phyloP scores from a whole-genome alignment of 2,329 filamentous ascomycete genomes.

The Talaromyces sp. region DNA sequence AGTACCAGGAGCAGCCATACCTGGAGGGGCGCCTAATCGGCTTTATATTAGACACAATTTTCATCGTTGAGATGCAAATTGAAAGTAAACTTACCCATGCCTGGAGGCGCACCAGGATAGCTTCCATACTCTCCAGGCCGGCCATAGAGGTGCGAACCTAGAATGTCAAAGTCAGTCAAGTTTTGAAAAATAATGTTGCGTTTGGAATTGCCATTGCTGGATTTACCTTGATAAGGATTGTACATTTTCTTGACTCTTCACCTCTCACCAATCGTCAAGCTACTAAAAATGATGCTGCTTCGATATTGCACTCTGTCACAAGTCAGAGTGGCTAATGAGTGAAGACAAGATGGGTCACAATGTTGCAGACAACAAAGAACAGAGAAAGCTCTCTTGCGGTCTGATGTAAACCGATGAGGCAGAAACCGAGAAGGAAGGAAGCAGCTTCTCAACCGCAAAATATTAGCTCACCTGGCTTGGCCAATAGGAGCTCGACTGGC shows the following conservation, averaged over 20 bases:
- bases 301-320: neutral
- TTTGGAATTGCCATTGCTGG: neutral
- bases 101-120: conserved; percentile 72
- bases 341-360: neutral
- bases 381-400: neutral
- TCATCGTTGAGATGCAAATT: neutral
- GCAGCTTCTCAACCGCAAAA: neutral
- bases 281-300: neutral
- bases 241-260: conserved; percentile 33
- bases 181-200: neutral
- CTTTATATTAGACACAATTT: conserved; percentile 11
- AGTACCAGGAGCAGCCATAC: conserved; percentile 76
- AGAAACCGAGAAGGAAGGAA: neutral
- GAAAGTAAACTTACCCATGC: conserved; percentile 64
- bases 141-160: conserved; percentile 59
- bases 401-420: neutral
- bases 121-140: conserved; percentile 68
- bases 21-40: conserved; percentile 63
- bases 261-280: neutral
- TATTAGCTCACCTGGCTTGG: neutral
- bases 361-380: neutral
- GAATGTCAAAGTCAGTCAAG: neutral
- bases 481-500: neutral
- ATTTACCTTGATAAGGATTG: conserved; percentile 44
- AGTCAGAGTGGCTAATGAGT: neutral